Base-by-base conservation (phyloP, 345 rosid species). In the Isatis tinctoria region DNA sequence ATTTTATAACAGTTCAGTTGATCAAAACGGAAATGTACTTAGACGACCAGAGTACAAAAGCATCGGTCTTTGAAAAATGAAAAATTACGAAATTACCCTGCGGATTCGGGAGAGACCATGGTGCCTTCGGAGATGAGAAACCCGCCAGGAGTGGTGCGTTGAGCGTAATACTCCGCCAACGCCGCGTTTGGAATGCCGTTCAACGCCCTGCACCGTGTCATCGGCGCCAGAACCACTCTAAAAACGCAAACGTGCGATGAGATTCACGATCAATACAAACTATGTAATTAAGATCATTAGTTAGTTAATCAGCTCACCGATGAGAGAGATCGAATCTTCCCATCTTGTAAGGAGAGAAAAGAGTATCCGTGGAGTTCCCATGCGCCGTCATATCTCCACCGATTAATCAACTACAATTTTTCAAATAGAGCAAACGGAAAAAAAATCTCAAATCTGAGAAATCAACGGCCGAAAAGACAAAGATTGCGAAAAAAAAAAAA, bases 191-290 rank as follows among this genome's bases (percentile, higher is more conserved):
- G 97, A 49, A 90, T 74, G 54, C 90, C 89, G 51, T 82, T 72
- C 79, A 90, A 63, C 35, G 98, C 97, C 71, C 98, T 86, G 84
- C 97, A 90, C 71, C 98, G 82, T 8, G 93, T 88, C 97, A 93
- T 63, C 7, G 97, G 98, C 44, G 96, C 97, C 14, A 91, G 83
- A 80, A 91, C 96, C 73, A 94, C 82, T 85, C 98, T 94, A 82
- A 58, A 49, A 39, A 52, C 62, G 32, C 43, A 67, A 54, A 53
- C 45, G 53, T 35, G 32, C 52, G 16, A 43, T 44, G 33, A 76
- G 57, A n/a, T 13, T 20, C 52, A 41, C 8, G 6, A 39, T 40
- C 24, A 57, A 22, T 12, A 7, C 17, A 24, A 32, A 28, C n/a
- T 35, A 12, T n/a, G 4, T 11, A 3, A 40, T 5, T 1, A 20